phyloP scores from a whole-genome alignment of 306 rosid genomes.

The Vicia villosa region DNA sequence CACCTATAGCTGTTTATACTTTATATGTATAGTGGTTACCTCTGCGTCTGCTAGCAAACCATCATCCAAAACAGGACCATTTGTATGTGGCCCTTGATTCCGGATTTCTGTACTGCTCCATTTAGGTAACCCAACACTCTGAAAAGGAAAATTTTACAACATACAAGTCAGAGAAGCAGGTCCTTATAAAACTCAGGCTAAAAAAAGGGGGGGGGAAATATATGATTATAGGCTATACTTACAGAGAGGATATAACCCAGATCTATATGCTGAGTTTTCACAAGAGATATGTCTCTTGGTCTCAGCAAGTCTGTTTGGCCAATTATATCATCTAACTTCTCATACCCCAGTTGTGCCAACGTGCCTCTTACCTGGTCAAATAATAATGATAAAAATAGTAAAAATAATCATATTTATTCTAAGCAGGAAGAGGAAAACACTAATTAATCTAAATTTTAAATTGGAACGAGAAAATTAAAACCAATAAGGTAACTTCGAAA shows the following conservation, averaged over 20 bases:
- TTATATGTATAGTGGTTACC: too few relatives aligned
- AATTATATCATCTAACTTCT: conserved; percentile 90
- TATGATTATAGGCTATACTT: conserved; percentile 43
- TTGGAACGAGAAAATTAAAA: conserved; percentile 17
- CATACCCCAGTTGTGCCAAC: conserved; percentile 92
- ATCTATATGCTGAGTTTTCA: conserved; percentile 96
- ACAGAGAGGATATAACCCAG: conserved; percentile 75
- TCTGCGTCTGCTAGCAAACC: conserved; percentile 77
- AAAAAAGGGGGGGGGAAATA: not conserved
- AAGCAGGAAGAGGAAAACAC: conserved; percentile 32
- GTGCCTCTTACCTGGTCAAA: conserved; percentile 85
- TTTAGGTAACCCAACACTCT: conserved; percentile 82
- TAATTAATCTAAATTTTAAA: conserved; percentile 18
- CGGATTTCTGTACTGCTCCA: conserved; percentile 91
- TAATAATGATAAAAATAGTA: conserved; percentile 5
- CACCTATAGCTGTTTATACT: conserved; percentile 31
- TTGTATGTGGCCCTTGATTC: conserved; percentile 83
- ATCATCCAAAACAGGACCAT: conserved; percentile 95
- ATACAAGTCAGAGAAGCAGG: conserved; percentile 31
- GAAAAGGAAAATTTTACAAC: conserved; percentile 42
- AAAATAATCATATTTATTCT: conserved; percentile 22
- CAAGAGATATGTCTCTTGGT: conserved; percentile 82
- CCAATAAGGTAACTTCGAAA: conserved; percentile 19
- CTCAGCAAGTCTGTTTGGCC: conserved; percentile 78
- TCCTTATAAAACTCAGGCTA: conserved; percentile 11